phyloP scores from a whole-genome alignment of 345 rosid species.

The Excoecaria agallocha region DNA sequence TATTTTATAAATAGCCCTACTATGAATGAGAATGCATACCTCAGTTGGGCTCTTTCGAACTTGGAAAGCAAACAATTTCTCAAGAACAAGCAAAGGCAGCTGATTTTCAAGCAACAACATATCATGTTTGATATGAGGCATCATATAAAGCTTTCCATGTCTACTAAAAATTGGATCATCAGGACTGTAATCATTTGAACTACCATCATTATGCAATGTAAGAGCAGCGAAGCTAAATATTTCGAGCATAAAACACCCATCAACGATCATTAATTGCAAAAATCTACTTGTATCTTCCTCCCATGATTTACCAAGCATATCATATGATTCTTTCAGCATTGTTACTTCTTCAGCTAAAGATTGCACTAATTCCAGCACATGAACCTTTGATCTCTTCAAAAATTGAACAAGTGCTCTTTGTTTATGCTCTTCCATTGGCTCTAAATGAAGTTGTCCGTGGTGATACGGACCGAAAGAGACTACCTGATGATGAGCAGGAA shows the following conservation, averaged over 20 bases:
- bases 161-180: constrained; percentile 46
- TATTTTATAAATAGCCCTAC: too few species aligned
- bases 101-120: constrained; percentile 60
- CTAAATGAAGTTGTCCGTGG: constrained; percentile 22
- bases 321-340: constrained; percentile 29
- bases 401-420: constrained; percentile 34
- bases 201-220: constrained; percentile 18
- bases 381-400: constrained; percentile 26
- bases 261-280: constrained; percentile 45
- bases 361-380: constrained; percentile 9
- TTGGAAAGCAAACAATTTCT: constrained; percentile 19
- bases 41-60: not conserved
- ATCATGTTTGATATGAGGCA: constrained; percentile 40
- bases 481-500: not conserved
- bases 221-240: constrained; percentile 18
- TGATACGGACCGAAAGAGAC: constrained; percentile 50
- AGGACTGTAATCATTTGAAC: not conserved
- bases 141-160: constrained; percentile 36
- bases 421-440: constrained; percentile 45
- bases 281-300: constrained; percentile 15
- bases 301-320: constrained; percentile 27
- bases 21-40: too few species aligned
- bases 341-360: constrained; percentile 23
- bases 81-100: constrained; percentile 38
- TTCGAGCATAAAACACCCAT: constrained; percentile 57